phyloP scores from a whole-genome alignment of 768 basidiomycete genomes.

The Gloeostereum incarnatum region DNA sequence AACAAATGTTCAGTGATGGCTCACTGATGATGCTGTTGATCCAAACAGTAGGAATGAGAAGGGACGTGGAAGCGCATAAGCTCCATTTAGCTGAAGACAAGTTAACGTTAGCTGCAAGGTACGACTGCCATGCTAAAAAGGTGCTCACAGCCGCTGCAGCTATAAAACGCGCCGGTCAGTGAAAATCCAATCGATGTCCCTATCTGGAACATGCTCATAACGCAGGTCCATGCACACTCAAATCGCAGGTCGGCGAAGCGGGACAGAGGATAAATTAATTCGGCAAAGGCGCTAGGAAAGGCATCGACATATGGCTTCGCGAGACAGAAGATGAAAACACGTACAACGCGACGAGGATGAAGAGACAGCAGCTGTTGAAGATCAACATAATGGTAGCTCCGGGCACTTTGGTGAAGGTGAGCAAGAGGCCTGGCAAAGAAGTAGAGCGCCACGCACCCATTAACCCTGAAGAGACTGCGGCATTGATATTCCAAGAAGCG shows the following conservation, averaged over 20 bases:
- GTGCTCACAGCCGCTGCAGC: conserved; percentile 3
- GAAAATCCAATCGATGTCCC: conserved; percentile 10
- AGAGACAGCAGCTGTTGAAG: conserved; percentile 30
- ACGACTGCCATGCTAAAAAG: conserved; percentile 3
- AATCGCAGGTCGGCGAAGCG: neutral
- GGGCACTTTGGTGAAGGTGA: conserved; percentile 25
- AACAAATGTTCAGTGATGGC: conserved; percentile 10
- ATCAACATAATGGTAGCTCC: conserved; percentile 40
- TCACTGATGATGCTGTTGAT: conserved; percentile 34
- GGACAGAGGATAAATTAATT: neutral
- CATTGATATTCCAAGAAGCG: conserved; percentile 46
- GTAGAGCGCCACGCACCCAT: conserved; percentile 21
- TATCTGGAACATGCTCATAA: conserved; percentile 4
- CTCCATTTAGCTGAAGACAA: conserved; percentile 24
- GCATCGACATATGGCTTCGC: neutral
- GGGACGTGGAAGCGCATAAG: conserved; percentile 35
- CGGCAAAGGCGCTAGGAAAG: neutral
- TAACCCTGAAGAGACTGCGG: conserved; percentile 20
- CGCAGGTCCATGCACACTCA: neutral
- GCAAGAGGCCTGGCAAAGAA: conserved; percentile 1
- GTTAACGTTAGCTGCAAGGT: neutral
- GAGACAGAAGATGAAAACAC: conserved; percentile 24
- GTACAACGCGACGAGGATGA: conserved; percentile 25
- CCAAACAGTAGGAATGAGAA: conserved; percentile 42
- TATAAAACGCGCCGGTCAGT: conserved; percentile 7